Evolutionary conservation across 371 early-diverging fungal species (phyloP).

Genomic region (Mortierella sp.): DNA sequence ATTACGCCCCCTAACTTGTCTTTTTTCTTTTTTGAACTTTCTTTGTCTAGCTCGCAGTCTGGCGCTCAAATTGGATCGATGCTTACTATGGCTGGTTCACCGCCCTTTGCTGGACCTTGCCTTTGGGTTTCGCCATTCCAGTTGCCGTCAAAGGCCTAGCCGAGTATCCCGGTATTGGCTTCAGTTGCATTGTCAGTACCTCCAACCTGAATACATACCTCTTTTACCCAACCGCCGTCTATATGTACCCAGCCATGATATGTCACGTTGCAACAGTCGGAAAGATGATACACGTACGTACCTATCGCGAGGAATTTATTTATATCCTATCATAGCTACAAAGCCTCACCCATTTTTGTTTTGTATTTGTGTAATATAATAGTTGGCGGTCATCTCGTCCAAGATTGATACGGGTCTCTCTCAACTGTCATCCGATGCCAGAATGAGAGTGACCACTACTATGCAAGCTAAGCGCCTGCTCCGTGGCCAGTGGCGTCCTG

Average conservation of each 20-base stretch:
- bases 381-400: slow-evolving; percentile 50
- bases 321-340: not conserved
- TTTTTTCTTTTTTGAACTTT: not conserved
- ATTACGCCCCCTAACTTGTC: not conserved
- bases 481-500: slow-evolving; percentile 56
- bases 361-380: not conserved
- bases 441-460: slow-evolving; percentile 39
- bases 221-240: slow-evolving; percentile 58
- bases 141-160: slow-evolving; percentile 53
- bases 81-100: slow-evolving; percentile 57
- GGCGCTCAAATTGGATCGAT: slow-evolving; percentile 46
- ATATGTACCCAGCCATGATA: slow-evolving; percentile 59
- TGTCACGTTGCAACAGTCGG: slow-evolving; percentile 58
- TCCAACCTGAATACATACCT: slow-evolving; percentile 54
- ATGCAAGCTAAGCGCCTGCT: slow-evolving; percentile 57
- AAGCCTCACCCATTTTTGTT: not conserved
- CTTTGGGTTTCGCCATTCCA: slow-evolving; percentile 57
- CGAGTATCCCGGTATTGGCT: slow-evolving; percentile 59
- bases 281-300: slow-evolving; percentile 56
- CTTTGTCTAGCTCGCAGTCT: slow-evolving; percentile 30
- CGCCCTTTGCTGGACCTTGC: slow-evolving; percentile 60
- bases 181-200: slow-evolving; percentile 55
- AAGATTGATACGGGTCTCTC: slow-evolving; percentile 46
- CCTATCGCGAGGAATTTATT: not conserved
- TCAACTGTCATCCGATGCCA: slow-evolving; percentile 47